These are phyloP conservation scores for Claviceps sp. DNA, from an alignment of 2,329 filamentous ascomycete genomes.

Conservation along the genomic window DNA sequence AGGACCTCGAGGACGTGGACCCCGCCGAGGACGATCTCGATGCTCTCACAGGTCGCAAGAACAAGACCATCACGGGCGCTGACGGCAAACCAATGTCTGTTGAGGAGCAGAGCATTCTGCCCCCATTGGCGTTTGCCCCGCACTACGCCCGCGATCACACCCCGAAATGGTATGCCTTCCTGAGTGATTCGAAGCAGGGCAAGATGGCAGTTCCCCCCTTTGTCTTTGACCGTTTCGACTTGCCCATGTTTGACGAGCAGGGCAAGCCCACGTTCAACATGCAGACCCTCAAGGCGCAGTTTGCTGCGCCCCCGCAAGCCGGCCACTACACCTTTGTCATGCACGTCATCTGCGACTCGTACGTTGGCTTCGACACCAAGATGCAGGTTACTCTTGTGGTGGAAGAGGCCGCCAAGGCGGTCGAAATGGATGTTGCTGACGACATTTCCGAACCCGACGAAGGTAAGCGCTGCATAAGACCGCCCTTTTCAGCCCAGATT, in stretches of 20 bases:
- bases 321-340: conserved; percentile 92
- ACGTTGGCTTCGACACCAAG: conserved; percentile 86
- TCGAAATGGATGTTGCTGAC: conserved; percentile 68
- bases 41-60: conserved; percentile 66
- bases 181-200: conserved; percentile 85
- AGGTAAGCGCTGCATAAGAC: conserved; percentile 42
- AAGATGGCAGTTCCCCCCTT: conserved; percentile 96
- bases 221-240: conserved; percentile 86
- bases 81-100: conserved; percentile 43
- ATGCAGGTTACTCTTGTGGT: conserved; percentile 81
- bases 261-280: conserved; percentile 87
- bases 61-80: conserved; percentile 49
- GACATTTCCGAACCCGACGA: conserved; percentile 98
- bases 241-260: conserved; percentile 66
- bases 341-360: conserved; percentile 88
- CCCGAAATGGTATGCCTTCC: conserved; percentile 86
- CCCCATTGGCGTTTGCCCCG: conserved; percentile 79
- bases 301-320: conserved; percentile 82
- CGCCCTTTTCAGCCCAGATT: too few relatives aligned
- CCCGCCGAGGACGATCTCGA: conserved; percentile 86
- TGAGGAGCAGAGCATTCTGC: conserved; percentile 53
- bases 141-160: conserved; percentile 82
- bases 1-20: conserved; percentile 81
- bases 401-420: conserved; percentile 77
- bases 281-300: conserved; percentile 94